Conservation (phyloP, 106 monocot genomes). For the Dioscorea zingiberensis region DNA sequence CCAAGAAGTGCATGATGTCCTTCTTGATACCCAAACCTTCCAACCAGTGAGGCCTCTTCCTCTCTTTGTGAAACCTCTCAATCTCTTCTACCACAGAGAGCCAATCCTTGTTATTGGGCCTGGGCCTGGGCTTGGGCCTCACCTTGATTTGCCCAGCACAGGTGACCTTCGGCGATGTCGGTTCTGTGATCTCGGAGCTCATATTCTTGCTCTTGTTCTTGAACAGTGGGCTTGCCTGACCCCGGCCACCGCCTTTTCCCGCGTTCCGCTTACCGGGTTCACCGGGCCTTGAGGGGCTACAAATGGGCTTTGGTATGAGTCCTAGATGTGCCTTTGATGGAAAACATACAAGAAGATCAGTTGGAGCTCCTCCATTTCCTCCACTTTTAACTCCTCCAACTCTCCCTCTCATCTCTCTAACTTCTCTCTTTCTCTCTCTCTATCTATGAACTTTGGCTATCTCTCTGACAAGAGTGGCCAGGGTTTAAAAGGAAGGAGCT, state of each 20-base stretch:
- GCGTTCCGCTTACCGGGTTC: constrained; percentile 17
- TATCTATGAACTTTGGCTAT: neutral
- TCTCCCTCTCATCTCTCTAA: constrained; percentile 5
- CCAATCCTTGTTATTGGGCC: constrained; percentile 13
- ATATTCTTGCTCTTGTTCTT: constrained; percentile 13
- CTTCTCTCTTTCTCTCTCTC: neutral
- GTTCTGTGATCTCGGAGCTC: constrained; percentile 28
- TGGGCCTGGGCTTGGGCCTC: constrained; percentile 10
- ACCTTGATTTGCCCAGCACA: constrained; percentile 91
- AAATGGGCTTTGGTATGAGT: constrained; percentile 62
- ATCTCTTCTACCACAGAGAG: constrained; percentile 37
- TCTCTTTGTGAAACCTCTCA: constrained; percentile 22
- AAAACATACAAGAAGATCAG: constrained; percentile 76
- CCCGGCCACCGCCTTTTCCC: neutral
- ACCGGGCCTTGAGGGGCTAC: constrained; percentile 55
- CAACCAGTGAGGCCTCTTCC: constrained; percentile 28
- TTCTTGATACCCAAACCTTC: constrained; percentile 61
- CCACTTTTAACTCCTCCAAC: neutral
- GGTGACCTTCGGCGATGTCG: constrained; percentile 83
- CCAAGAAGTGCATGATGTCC: constrained; percentile 40
- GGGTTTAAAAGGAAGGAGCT: constrained; percentile 19
- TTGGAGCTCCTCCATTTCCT: constrained; percentile 25
- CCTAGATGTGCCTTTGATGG: constrained; percentile 60
- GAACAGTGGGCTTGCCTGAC: constrained; percentile 40
- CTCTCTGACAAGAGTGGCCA: neutral